Conservation (phyloP, 257 asterid genomes). For the Nemophila menziesii region DNA sequence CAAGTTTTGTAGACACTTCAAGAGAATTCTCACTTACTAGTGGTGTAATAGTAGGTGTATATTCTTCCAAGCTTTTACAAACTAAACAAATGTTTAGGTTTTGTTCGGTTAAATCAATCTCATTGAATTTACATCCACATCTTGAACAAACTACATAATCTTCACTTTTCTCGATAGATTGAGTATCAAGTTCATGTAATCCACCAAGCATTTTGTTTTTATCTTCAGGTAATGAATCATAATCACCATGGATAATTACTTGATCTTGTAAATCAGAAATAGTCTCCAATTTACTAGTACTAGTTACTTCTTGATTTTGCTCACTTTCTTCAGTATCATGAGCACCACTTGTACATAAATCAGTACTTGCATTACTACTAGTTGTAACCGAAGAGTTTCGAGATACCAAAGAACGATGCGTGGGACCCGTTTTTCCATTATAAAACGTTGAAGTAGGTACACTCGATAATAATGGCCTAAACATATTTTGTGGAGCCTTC, state of each 20-base stretch:
- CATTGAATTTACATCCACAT: conserved; percentile 34
- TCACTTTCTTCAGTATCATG: conserved; percentile 63
- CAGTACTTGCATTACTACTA: conserved; percentile 86
- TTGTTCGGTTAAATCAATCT: conserved; percentile 31
- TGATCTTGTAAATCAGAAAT: conserved; percentile 37
- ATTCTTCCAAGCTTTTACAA: conserved; percentile 38
- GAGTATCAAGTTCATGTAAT: conserved; percentile 15
- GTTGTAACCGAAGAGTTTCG: conserved; percentile 79
- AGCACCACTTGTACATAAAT: conserved; percentile 50
- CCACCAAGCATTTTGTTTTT: conserved; percentile 19
- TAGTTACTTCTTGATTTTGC: conserved; percentile 45
- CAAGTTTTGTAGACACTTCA: conserved; percentile 18
- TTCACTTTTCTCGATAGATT: conserved; percentile 16
- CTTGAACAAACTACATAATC: conserved; percentile 41
- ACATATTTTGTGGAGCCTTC: conserved; percentile 86
- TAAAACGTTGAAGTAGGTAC: conserved; percentile 87
- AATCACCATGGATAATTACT: conserved; percentile 51
- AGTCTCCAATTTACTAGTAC: conserved; percentile 26
- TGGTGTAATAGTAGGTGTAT: conserved; percentile 16
- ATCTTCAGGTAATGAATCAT: conserved; percentile 35
- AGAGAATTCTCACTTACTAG: conserved; percentile 23
- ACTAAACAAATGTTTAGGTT: conserved; percentile 42
- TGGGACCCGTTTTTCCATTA: conserved; percentile 48
- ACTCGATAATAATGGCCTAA: conserved; percentile 89
- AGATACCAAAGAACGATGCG: conserved; percentile 45